Evolutionary conservation across 257 asterid species (phyloP), one percentile per base, ranked within the genome.

Genomic region (Nicotiana noctiflora): DNA sequence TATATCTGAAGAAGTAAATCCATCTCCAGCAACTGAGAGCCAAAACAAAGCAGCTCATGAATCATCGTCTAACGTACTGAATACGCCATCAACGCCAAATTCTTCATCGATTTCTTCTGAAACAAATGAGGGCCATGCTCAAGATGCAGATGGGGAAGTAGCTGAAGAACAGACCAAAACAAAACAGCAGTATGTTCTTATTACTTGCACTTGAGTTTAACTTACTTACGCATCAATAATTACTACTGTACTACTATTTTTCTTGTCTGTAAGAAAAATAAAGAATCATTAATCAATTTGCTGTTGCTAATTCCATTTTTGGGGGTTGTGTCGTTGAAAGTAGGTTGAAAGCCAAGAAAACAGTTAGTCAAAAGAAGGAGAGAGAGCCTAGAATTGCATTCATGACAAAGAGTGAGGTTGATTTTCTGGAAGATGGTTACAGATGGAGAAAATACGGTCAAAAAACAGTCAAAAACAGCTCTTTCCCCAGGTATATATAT

Each of bases 371-470:
- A 88, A 93, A 87, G 85, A 90, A 82, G 85, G 85, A 84, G 85
- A 90, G 88, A 76, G 90, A 90, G 74, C 90, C 93, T 2, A 89
- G 97, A 84, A 87, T 90, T 87, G 97, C 97, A 23, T 93, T 93
- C 92, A 93, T 91, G 97, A 93, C 97, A 44, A 91, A 90, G 86
- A 93, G 97, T 66, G 93, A 93, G 78, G 90, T 91, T 52, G 97
- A 93, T 88, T 94, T 91, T 78, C 85, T 93, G 19, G 96, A 91
- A 83, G 97, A 93, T 80, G 97, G 97, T 12, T 93, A 90, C 79
- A 88, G 96, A 88, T 93, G 97, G 97, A 88, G 97, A 83, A 93
- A 93, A 81, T 93, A 93, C 82, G 97, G 97, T 62, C 97, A 93
- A 84, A 93, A 93, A 75, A 97, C 97, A 85, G 97, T 93, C 40